phyloP scores from a whole-genome alignment of 768 basidiomycete genomes.

The Termitomyces sp. region DNA sequence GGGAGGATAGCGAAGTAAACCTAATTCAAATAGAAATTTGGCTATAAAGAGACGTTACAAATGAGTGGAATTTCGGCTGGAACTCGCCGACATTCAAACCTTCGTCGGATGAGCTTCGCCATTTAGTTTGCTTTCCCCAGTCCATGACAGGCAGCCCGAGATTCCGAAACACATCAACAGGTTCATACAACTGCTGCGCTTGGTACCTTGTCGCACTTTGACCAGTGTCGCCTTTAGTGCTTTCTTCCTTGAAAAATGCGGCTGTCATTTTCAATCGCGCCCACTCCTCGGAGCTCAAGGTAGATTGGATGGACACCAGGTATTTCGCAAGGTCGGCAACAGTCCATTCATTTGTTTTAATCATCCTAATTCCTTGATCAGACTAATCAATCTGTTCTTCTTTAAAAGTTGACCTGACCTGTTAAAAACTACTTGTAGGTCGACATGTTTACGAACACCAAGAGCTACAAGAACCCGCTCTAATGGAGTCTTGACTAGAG shows the following conservation, averaged over 20 bases:
- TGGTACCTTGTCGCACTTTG: constrained; percentile 44
- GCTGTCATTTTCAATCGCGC: constrained; percentile 58
- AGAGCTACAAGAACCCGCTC: constrained; percentile 68
- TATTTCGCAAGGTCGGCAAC: constrained; percentile 82
- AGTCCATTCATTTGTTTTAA: constrained; percentile 88
- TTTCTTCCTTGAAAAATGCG: constrained; percentile 72
- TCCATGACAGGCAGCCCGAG: constrained; percentile 80
- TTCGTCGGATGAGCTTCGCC: constrained; percentile 82
- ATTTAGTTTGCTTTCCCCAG: constrained; percentile 77
- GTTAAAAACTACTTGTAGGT: constrained; percentile 90
- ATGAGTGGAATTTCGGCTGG: background rate
- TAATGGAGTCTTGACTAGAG: constrained; percentile 56
- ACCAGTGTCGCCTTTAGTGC: constrained; percentile 10
- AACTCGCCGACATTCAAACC: constrained; percentile 38
- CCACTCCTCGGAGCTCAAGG: constrained; percentile 38
- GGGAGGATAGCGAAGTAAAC: constrained; percentile 63
- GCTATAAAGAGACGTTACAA: constrained; percentile 39
- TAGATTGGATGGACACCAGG: constrained; percentile 72
- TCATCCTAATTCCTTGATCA: constrained; percentile 48
- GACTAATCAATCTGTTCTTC: background rate
- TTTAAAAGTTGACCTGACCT: constrained; percentile 37
- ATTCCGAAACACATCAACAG: constrained; percentile 60
- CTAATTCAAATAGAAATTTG: constrained; percentile 71
- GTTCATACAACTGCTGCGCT: constrained; percentile 83
- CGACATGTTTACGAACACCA: constrained; percentile 88